phyloP scores from a whole-genome alignment of 164 flowering plant genomes.

The Pachysandra terminalis region DNA sequence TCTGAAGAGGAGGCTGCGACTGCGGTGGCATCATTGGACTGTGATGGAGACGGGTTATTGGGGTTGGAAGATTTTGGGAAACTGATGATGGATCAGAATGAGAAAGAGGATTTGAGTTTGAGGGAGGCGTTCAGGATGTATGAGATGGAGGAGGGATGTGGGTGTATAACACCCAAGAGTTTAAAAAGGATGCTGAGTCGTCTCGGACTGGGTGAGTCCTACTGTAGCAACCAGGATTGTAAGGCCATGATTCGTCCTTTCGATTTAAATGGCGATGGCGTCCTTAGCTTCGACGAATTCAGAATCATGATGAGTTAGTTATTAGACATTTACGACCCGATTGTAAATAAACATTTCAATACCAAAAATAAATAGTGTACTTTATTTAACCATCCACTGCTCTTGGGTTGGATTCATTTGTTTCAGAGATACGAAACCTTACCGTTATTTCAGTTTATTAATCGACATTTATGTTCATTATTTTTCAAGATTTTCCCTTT shows the following conservation, averaged over 20 bases:
- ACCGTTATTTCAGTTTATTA: no score
- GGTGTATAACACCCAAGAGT: constrained; percentile 50
- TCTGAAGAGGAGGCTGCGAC: constrained; percentile 31
- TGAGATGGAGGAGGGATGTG: constrained; percentile 39
- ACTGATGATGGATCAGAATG: constrained; percentile 43
- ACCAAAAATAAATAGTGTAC: no score
- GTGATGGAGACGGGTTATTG: constrained; percentile 52
- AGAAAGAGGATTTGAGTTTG: constrained; percentile 31
- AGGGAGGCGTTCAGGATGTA: constrained; percentile 51
- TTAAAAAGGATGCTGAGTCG: constrained; percentile 49
- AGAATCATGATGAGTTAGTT: constrained; percentile 36
- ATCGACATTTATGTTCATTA: no score
- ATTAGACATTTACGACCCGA: no score
- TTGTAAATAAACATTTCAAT: no score
- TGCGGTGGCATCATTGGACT: constrained; percentile 33
- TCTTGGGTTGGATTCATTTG: no score
- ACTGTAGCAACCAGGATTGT: constrained; percentile 22
- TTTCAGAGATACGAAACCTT: no score
- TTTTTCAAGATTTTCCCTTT: no score
- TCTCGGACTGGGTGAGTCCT: constrained; percentile 28
- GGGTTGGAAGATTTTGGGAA: constrained; percentile 37
- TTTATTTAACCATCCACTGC: no score
- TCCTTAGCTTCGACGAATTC: constrained; percentile 39
- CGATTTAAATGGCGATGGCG: constrained; percentile 40
- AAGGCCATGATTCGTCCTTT: constrained; percentile 23